These are phyloP conservation scores for Magnusiomyces suaveolens DNA, from an alignment of 1,139 yeast species.

Conservation along the genomic window DNA sequence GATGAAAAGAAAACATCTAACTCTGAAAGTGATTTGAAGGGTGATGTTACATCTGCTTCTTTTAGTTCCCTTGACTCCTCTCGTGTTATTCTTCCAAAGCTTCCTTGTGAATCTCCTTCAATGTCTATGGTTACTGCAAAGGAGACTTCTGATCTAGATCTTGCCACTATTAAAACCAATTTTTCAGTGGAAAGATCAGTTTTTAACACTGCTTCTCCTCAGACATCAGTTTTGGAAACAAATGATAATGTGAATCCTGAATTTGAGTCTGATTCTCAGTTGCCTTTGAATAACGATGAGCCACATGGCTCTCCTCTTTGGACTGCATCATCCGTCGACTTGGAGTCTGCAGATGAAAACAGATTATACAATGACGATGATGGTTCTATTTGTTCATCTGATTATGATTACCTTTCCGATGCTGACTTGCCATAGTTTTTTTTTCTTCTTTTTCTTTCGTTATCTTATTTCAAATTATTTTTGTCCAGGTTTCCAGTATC, in stretches of 20 bases:
- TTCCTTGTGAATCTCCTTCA: conserved; percentile 19
- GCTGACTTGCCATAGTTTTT: neutral
- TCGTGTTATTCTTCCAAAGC: conserved; percentile 20
- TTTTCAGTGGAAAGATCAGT: neutral
- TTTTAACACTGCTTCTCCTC: neutral
- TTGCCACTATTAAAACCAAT: neutral
- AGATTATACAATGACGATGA: too few relatives aligned
- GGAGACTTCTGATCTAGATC: neutral
- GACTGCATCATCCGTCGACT: neutral
- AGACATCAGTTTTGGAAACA: neutral
- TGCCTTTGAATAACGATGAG: neutral
- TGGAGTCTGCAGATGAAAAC: neutral
- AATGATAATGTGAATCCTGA: neutral
- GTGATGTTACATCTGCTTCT: neutral
- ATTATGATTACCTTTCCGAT: neutral
- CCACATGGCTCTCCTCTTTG: neutral
- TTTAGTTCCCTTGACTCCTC: conserved; percentile 13
- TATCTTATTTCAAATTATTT: too few relatives aligned
- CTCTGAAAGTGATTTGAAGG: neutral
- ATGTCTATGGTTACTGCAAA: conserved; percentile 8
- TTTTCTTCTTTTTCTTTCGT: too few relatives aligned
- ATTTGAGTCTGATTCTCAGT: neutral
- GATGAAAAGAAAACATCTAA: conserved; percentile 5
- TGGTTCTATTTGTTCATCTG: too few relatives aligned
- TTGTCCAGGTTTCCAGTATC: too few relatives aligned